Conservation (phyloP, 768 basidiomycete species). For the Collybia sp. region DNA sequence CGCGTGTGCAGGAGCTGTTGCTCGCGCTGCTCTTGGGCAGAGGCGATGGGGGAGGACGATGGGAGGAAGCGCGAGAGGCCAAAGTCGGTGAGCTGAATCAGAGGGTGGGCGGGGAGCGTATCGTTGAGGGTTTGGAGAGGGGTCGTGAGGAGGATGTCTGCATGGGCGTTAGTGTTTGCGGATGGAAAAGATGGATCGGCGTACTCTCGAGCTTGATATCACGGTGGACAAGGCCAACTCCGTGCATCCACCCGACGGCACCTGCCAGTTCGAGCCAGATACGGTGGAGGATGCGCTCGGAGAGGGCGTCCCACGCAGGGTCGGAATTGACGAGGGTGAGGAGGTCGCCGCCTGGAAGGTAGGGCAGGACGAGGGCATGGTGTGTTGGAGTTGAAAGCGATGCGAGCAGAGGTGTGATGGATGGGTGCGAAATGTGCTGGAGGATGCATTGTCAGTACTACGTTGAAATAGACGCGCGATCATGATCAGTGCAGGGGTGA, state of each 20-base stretch:
- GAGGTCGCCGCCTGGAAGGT: constrained; percentile 75
- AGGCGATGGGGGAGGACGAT: constrained; percentile 27
- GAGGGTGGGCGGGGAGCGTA: constrained; percentile 41
- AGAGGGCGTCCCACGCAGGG: constrained; percentile 33
- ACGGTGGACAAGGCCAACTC: constrained; percentile 79
- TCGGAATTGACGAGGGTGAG: constrained; percentile 68
- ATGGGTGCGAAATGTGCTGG: constrained; percentile 77
- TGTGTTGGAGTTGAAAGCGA: constrained; percentile 68
- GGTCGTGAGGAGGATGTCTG: constrained; percentile 65
- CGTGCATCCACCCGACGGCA: constrained; percentile 86
- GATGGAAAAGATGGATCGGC: constrained; percentile 15
- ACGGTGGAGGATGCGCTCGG: constrained; percentile 48
- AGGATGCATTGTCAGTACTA: constrained; percentile 3
- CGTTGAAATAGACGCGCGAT: not conserved
- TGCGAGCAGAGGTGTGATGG: constrained; percentile 67
- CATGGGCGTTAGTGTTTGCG: constrained; percentile 1
- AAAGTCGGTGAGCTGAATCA: constrained; percentile 86
- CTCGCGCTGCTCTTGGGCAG: constrained; percentile 9
- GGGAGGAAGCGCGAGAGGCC: constrained; percentile 86
- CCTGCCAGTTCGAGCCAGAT: constrained; percentile 75
- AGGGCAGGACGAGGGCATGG: constrained; percentile 77
- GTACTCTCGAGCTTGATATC: constrained; percentile 86
- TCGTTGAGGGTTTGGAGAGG: constrained; percentile 22
- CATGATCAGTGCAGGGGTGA: not conserved
- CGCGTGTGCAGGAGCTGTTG: constrained; percentile 64